Conservation (phyloP, 179 eudicot species). For the Carnegiea gigantea region DNA sequence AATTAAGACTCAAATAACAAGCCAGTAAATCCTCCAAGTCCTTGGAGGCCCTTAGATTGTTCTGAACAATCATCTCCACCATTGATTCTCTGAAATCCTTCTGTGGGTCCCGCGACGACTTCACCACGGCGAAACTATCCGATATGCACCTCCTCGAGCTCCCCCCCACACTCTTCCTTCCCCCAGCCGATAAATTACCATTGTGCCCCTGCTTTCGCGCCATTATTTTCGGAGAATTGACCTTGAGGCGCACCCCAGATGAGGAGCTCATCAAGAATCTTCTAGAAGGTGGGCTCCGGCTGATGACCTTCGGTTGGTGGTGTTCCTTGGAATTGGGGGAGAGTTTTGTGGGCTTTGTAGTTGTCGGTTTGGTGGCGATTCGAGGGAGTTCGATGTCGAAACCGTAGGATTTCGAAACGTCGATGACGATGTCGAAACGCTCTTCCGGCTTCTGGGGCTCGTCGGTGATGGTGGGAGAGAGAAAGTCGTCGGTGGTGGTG, state of each 20-base stretch:
- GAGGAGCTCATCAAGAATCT: conserved; percentile 24
- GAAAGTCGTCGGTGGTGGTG: conserved; percentile 3
- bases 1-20: conserved; percentile 69
- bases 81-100: conserved; percentile 75
- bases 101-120: conserved; percentile 60
- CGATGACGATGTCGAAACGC: conserved; percentile 27
- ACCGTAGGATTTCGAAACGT: conserved; percentile 19
- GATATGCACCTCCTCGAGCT: conserved; percentile 37
- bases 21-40: conserved; percentile 85
- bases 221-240: conserved; percentile 60
- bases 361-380: conserved; percentile 40
- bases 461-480: neutral
- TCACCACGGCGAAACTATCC: conserved; percentile 78
- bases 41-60: conserved; percentile 50
- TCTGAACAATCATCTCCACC: conserved; percentile 83
- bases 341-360: neutral
- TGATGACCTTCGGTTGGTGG: conserved; percentile 25
- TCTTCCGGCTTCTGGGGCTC: conserved; percentile 7
- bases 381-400: conserved; percentile 44
- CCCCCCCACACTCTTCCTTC: conserved; percentile 39
- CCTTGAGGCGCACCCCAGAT: conserved; percentile 51
- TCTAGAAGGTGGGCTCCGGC: conserved; percentile 7
- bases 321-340: conserved; percentile 4
- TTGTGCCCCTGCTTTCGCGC: conserved; percentile 30
- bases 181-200: conserved; percentile 11